phyloP scores from a whole-genome alignment of 371 early-diverging fungal genomes.

The Parasitella parasitica region DNA sequence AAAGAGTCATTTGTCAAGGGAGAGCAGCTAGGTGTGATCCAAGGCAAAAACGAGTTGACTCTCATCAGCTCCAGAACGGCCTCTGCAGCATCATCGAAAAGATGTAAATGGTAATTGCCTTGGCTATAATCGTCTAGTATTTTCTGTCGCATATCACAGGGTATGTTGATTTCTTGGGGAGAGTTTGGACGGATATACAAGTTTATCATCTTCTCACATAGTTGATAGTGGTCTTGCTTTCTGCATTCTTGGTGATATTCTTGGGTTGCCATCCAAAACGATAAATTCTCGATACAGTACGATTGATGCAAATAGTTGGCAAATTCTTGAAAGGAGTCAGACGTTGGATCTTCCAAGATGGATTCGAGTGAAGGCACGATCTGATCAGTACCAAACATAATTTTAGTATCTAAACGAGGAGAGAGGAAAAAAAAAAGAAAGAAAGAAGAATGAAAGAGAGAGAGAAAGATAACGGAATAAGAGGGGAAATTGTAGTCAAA shows the following conservation, averaged over 20 bases:
- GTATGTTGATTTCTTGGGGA: slow-evolving; percentile 53
- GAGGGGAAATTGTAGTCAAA: neutral
- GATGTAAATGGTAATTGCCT: slow-evolving; percentile 22
- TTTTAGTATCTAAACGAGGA: no score
- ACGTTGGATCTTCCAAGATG: slow-evolving; percentile 27
- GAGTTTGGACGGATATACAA: slow-evolving; percentile 43
- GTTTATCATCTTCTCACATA: slow-evolving; percentile 27
- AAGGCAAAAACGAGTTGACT: slow-evolving; percentile 48
- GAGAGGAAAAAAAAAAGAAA: slow-evolving; percentile 5
- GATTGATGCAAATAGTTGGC: slow-evolving; percentile 35
- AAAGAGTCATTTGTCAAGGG: slow-evolving; percentile 2
- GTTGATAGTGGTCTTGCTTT: neutral
- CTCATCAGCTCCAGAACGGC: slow-evolving; percentile 50
- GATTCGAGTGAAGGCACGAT: slow-evolving; percentile 30
- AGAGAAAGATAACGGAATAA: slow-evolving; percentile 7
- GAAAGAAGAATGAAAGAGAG: slow-evolving; percentile 1
- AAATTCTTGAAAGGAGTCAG: slow-evolving; percentile 37
- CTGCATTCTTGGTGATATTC: slow-evolving; percentile 26
- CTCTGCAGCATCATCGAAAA: slow-evolving; percentile 39
- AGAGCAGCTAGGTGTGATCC: slow-evolving; percentile 13
- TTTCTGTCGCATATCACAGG: slow-evolving; percentile 45
- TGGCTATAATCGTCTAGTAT: slow-evolving; percentile 32
- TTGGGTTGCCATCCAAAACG: slow-evolving; percentile 46
- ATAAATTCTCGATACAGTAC: slow-evolving; percentile 46
- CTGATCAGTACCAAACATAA: slow-evolving; percentile 13